Evolutionary conservation across 441 rosid genomes (phyloP).

Genomic region (Euphorbia celastroides): DNA sequence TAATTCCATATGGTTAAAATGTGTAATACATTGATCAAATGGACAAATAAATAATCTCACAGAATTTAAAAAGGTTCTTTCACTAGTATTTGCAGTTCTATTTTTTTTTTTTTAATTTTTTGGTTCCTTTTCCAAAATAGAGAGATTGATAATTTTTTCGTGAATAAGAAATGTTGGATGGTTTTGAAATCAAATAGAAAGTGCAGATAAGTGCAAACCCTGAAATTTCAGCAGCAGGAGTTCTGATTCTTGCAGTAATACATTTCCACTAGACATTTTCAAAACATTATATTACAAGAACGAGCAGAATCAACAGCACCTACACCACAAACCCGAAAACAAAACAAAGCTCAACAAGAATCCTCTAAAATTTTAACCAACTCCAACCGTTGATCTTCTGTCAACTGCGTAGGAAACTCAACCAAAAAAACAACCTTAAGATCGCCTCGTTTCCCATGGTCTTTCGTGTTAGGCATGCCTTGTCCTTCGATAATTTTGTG

Average conservation of each 20-base stretch:
- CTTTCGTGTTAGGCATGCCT: conserved; percentile 62
- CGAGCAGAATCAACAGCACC: background rate
- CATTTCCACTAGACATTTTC: background rate
- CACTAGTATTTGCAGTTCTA: no score
- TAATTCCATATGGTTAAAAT: no score
- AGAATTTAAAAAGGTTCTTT: no score
- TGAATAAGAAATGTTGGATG: no score
- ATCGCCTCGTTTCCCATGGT: conserved; percentile 53
- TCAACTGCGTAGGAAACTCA: conserved; percentile 52
- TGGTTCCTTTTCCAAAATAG: no score
- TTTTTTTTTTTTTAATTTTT: no score
- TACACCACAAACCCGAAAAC: conserved; percentile 1
- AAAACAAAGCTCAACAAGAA: conserved; percentile 32
- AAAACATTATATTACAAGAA: conserved; percentile 4
- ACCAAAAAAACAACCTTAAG: conserved; percentile 49
- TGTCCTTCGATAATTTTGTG: conserved; percentile 42
- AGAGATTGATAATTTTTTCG: no score
- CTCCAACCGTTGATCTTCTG: conserved; percentile 39
- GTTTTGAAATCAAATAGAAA: no score
- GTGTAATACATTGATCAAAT: no score
- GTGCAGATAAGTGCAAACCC: background rate
- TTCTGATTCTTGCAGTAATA: background rate
- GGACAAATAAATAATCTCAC: no score
- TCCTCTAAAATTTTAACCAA: conserved; percentile 40
- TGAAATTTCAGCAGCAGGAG: background rate